Percentiles rank a stretch among this genome's conserved stretches.
phyloP scores from a whole-genome alignment of 768 basidiomycete genomes.

The Collybiopsis luxurians region DNA sequence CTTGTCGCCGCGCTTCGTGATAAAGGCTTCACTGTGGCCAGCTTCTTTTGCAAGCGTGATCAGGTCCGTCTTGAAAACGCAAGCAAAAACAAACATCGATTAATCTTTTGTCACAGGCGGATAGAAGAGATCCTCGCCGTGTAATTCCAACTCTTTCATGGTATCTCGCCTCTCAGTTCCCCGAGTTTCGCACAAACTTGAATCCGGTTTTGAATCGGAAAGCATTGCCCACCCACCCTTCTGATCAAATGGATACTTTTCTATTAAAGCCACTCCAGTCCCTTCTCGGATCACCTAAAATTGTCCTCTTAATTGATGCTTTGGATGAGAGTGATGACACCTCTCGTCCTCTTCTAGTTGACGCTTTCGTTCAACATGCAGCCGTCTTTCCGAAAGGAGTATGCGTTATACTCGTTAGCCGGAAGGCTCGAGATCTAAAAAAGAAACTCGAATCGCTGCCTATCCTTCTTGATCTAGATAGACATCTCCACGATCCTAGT shows the following conservation, averaged over 20 bases:
- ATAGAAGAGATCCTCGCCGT: background rate
- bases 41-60: slow-evolving; percentile 2
- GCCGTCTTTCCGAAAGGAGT: background rate
- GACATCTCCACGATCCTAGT: background rate
- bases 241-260: background rate
- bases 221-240: background rate
- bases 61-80: background rate
- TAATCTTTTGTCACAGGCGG: background rate
- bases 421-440: background rate
- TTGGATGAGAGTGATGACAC: background rate
- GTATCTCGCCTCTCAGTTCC: background rate
- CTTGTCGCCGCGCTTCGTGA: background rate
- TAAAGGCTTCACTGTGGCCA: background rate
- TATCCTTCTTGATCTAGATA: slow-evolving; percentile 2
- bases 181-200: background rate
- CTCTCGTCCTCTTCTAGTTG: background rate
- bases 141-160: slow-evolving; percentile 2
- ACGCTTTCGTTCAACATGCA: background rate
- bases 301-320: background rate
- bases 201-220: background rate
- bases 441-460: background rate
- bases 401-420: background rate
- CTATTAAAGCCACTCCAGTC: background rate
- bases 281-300: background rate
- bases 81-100: background rate